Evolutionary conservation across 2,329 filamentous ascomycete genomes (phyloP).

Genomic region (Colletotrichum noveboracense): DNA sequence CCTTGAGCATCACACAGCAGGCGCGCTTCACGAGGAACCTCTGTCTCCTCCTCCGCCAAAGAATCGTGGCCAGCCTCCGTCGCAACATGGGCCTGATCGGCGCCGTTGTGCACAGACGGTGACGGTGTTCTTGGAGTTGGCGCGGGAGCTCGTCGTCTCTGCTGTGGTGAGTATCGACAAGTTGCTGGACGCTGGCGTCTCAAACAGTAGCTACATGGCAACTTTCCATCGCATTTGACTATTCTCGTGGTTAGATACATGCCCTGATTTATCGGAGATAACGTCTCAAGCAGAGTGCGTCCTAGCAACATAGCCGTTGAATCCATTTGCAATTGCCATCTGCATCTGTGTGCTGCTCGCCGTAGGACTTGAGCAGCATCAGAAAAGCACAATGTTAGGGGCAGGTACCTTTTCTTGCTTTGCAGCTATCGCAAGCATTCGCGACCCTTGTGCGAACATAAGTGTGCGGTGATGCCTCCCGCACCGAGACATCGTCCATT

Average conservation of each 20-base stretch:
- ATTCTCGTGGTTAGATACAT: not conserved
- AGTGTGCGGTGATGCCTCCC: slow-evolving; percentile 6
- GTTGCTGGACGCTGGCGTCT: slow-evolving; percentile 44
- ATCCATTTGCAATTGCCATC: not conserved
- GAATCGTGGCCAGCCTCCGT: slow-evolving; percentile 21
- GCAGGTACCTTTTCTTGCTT: slow-evolving; percentile 47
- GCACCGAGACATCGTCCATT: slow-evolving; percentile 20
- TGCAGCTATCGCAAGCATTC: slow-evolving; percentile 61
- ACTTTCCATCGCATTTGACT: slow-evolving; percentile 59
- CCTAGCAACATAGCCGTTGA: not conserved
- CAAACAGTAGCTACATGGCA: slow-evolving; percentile 57
- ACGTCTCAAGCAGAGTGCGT: not conserved
- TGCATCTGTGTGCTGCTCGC: not conserved
- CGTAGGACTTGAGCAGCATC: not conserved
- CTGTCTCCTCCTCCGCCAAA: slow-evolving; percentile 54
- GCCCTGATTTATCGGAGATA: not conserved
- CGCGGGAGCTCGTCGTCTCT: slow-evolving; percentile 37
- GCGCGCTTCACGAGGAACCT: slow-evolving; percentile 58
- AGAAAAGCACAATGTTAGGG: not conserved
- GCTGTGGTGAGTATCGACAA: slow-evolving; percentile 54
- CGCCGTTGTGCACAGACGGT: slow-evolving; percentile 11
- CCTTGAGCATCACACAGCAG: slow-evolving; percentile 57
- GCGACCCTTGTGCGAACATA: slow-evolving; percentile 45
- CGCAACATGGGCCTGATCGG: not conserved
- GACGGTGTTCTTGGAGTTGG: slow-evolving; percentile 21